Evolutionary conservation across 345 rosid genomes (phyloP), one percentile per base, ranked within the genome.

Genomic region (Sonneratia caseolaris): DNA sequence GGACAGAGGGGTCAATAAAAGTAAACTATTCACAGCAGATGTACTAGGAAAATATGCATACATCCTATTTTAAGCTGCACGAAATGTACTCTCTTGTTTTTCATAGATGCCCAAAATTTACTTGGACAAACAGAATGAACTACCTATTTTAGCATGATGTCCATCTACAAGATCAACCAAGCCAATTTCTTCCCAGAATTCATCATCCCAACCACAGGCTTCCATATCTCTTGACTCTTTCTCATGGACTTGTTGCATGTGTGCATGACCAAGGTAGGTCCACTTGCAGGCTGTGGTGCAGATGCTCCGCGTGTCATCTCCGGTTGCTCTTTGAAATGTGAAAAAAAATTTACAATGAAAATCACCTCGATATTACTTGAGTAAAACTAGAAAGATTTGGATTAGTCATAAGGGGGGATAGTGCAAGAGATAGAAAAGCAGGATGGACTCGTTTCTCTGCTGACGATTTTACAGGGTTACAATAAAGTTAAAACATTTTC

Each of bases 191-290:
- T 95, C 99, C 99, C 91, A 95, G 74, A 95, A 92, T 48, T 89
- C 97, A 68, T 95, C 97, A 84, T 92, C 99, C 99, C 99, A 95
- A 22, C 99, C 99, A 81, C 93, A 89, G 15, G 99, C 90, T 95
- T 95, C 96, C 97, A 92, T 92, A 73, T 86, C 82, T 71, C 91
- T 81, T 45, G 96, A 91, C 82, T 86, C 88, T 70, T 87, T 88
- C 76, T 88, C 97, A 72, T 71, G 81, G 83, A 81, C 75, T 73
- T 79, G 93, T 32, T 89, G 87, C 97, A 91, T 88, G 76, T 95
- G 99, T n/a, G 99, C 99, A 84, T 95, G 99, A 75, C 97, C 99
- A 82, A 95, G 97, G 84, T 95, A 95, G 19, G 97, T 92, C 99
- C 96, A 92, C 79, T 95, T 95, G 83, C 99, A 95, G 24, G 92